Percentiles rank a stretch among this genome's conserved stretches.
phyloP scores from a whole-genome alignment of 805 yeast species.

The Candida hispaniensis region DNA sequence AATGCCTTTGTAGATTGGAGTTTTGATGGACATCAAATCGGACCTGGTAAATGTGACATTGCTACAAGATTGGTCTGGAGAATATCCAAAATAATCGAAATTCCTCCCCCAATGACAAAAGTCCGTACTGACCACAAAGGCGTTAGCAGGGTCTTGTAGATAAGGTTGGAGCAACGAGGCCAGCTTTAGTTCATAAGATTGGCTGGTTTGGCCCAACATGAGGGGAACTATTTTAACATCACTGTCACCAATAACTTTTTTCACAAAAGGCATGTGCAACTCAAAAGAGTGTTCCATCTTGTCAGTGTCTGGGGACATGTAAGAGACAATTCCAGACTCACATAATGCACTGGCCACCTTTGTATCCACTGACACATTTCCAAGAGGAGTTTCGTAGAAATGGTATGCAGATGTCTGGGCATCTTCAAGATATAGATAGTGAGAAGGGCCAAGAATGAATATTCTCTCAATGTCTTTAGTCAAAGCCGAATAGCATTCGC shows the following conservation, averaged over 20 bases:
- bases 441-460: slow-evolving; percentile 86
- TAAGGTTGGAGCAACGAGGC: slow-evolving; percentile 43
- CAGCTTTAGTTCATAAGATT: slow-evolving; percentile 35
- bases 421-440: slow-evolving; percentile 68
- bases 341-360: slow-evolving; percentile 27
- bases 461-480: slow-evolving; percentile 54
- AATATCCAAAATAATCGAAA: slow-evolving; percentile 48
- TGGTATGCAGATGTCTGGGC: slow-evolving; percentile 44
- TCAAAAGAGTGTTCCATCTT: slow-evolving; percentile 87
- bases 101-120: slow-evolving; percentile 90
- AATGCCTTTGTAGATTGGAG: slow-evolving; percentile 61
- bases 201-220: slow-evolving; percentile 56
- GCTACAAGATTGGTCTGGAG: slow-evolving; percentile 22
- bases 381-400: slow-evolving; percentile 71
- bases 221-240: slow-evolving; percentile 53
- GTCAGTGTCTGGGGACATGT: slow-evolving; percentile 53
- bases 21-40: slow-evolving; percentile 12
- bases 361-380: slow-evolving; percentile 56
- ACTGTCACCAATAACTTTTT: slow-evolving; percentile 27
- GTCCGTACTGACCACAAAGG: slow-evolving; percentile 77
- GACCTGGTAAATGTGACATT: slow-evolving; percentile 2
- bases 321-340: slow-evolving; percentile 36
- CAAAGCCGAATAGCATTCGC: slow-evolving; percentile 63
- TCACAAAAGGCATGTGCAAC: slow-evolving; percentile 79
- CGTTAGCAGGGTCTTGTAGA: slow-evolving; percentile 43